Percentiles rank a stretch among this genome's conserved stretches.
phyloP scores from a whole-genome alignment of 768 basidiomycete species.

The Coprinopsis strossmayeri region DNA sequence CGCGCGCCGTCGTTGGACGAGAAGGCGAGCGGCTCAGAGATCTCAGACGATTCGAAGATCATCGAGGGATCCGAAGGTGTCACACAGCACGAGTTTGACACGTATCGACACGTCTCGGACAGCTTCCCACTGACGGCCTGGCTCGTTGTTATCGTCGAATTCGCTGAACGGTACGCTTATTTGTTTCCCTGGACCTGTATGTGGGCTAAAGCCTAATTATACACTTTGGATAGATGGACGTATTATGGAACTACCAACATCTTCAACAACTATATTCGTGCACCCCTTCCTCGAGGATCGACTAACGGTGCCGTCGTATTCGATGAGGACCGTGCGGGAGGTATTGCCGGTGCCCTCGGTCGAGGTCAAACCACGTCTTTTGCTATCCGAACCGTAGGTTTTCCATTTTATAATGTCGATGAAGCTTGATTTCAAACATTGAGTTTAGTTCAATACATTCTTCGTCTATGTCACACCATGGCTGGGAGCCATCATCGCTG shows the following conservation, averaged over 20 bases:
- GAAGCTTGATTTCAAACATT: background rate
- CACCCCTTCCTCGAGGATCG: conserved; percentile 40
- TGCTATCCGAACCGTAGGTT: conserved; percentile 30
- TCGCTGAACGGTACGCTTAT: conserved; percentile 41
- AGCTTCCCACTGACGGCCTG: conserved; percentile 33
- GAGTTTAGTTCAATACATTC: conserved; percentile 48
- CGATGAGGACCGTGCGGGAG: conserved; percentile 23
- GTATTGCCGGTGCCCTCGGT: conserved; percentile 42
- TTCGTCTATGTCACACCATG: conserved; percentile 46
- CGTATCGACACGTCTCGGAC: conserved; percentile 40
- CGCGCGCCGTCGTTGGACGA: too few relatives aligned
- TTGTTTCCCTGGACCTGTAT: background rate
- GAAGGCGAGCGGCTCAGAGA: too few relatives aligned
- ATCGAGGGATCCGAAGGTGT: conserved; percentile 41
- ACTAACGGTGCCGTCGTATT: conserved; percentile 35
- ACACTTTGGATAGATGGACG: conserved; percentile 27
- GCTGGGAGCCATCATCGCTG: conserved; percentile 48
- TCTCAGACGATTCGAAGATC: conserved; percentile 8
- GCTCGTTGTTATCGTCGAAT: conserved; percentile 43
- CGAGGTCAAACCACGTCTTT: conserved; percentile 44
- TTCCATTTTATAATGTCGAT: conserved; percentile 15
- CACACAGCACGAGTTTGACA: conserved; percentile 40
- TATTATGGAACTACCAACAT: conserved; percentile 48
- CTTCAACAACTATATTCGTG: conserved; percentile 51
- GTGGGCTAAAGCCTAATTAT: too few relatives aligned